Conservation (phyloP, 2,329 filamentous ascomycete genomes). For the Fulvia fulva region DNA sequence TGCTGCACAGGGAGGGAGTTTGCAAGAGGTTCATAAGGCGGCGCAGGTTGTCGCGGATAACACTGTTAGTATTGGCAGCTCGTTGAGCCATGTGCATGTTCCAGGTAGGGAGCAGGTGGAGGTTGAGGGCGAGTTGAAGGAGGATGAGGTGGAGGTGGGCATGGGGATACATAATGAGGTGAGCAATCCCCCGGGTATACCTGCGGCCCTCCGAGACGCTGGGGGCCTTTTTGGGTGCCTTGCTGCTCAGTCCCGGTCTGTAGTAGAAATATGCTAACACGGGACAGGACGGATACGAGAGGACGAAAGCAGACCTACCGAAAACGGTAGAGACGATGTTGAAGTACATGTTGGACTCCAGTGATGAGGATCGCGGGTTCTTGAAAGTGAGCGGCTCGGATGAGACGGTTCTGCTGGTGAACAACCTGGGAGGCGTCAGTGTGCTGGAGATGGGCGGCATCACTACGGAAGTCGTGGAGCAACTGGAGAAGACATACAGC, state of each 20-base stretch:
- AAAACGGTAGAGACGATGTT: conserved; percentile 57
- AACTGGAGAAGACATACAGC: conserved; percentile 55
- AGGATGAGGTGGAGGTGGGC: conserved; percentile 62
- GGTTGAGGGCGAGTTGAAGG: conserved; percentile 52
- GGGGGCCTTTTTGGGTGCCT: too few species aligned
- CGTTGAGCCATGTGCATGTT: conserved; percentile 87
- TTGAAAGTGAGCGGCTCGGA: conserved; percentile 58
- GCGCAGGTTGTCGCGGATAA: conserved; percentile 71
- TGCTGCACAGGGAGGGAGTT: conserved; percentile 59
- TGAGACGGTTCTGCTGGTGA: conserved; percentile 65
- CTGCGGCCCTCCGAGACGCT: too few species aligned
- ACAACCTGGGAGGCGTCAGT: conserved; percentile 72
- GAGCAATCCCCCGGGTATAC: too few species aligned
- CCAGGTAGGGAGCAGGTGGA: conserved; percentile 65
- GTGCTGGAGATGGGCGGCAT: conserved; percentile 69
- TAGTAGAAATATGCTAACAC: not conserved
- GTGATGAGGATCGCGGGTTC: conserved; percentile 68
- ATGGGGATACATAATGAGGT: conserved; percentile 68
- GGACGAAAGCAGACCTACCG: conserved; percentile 40
- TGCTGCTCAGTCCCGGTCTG: too few species aligned
- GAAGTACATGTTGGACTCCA: conserved; percentile 57
- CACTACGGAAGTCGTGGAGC: conserved; percentile 61
- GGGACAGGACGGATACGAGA: conserved; percentile 36
- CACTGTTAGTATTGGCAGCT: conserved; percentile 79
- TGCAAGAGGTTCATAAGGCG: conserved; percentile 69